These are phyloP conservation scores for Tinospora cordifolia DNA, from an alignment of 164 flowering plant species.

Conservation along the genomic window DNA sequence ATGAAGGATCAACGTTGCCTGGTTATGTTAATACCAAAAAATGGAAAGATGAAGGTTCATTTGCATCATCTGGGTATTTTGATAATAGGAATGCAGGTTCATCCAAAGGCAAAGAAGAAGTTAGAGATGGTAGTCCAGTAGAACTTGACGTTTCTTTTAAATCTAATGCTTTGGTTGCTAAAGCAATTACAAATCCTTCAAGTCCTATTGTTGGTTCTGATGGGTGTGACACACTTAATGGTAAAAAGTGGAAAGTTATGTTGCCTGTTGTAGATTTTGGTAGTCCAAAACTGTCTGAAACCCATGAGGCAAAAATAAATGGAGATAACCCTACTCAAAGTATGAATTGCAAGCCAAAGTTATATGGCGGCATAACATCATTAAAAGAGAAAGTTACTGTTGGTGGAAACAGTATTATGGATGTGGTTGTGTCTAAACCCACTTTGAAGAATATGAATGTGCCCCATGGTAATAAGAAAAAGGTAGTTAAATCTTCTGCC, in stretches of 20 bases:
- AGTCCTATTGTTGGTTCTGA: slow-evolving; percentile 20
- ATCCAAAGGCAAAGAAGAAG: slow-evolving; percentile 28
- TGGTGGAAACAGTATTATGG: not conserved
- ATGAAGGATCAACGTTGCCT: slow-evolving; percentile 16
- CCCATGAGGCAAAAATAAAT: slow-evolving; percentile 9
- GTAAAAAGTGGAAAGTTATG: slow-evolving; percentile 31
- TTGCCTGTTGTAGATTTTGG: slow-evolving; percentile 9
- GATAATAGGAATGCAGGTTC: slow-evolving; percentile 13
- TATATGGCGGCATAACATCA: slow-evolving; percentile 4
- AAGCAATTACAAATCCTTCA: slow-evolving; percentile 40
- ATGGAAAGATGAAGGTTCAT: not conserved
- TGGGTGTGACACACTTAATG: slow-evolving; percentile 9
- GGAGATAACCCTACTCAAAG: slow-evolving; percentile 10
- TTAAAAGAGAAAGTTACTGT: slow-evolving; percentile 11
- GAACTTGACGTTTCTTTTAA: slow-evolving; percentile 78
- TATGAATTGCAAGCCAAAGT: not conserved
- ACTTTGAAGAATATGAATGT: slow-evolving; percentile 11
- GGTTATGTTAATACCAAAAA: slow-evolving; percentile 18
- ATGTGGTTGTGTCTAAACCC: not conserved
- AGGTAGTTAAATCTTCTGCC: slow-evolving; percentile 16
- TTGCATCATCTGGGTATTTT: slow-evolving; percentile 4
- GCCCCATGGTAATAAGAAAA: slow-evolving; percentile 10
- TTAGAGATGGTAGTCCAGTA: slow-evolving; percentile 46
- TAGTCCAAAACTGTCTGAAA: slow-evolving; percentile 10
- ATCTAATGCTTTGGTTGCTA: slow-evolving; percentile 68